Percentiles rank a stretch among this genome's conserved stretches.
Conservation (phyloP, 139 green algal genomes). For the Desmodesmus armatus region DNA sequence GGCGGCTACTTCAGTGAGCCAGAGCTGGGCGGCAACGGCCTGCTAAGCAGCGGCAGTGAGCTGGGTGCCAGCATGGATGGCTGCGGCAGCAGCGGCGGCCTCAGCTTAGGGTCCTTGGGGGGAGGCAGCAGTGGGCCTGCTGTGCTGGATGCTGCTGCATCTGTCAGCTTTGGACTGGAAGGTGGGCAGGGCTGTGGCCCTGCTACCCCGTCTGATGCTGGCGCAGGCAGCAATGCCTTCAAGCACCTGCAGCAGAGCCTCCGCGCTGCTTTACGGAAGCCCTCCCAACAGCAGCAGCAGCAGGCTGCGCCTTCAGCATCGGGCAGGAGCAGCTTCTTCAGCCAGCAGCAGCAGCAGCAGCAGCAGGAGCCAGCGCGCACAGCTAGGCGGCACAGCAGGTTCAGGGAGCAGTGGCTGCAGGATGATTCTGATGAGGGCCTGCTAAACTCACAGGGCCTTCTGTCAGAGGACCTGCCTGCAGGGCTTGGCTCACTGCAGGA, state of each 20-base stretch:
- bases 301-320: neutral
- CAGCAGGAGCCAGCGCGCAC: neutral
- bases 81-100: no score
- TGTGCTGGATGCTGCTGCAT: no score
- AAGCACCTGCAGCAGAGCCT: no score
- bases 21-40: neutral
- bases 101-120: neutral
- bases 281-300: constrained; percentile 8
- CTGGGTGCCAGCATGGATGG: neutral
- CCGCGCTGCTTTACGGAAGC: no score
- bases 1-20: no score
- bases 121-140: neutral
- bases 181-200: no score
- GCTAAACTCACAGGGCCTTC: neutral
- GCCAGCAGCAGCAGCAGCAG: neutral
- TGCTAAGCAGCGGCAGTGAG: neutral
- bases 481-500: neutral
- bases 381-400: neutral
- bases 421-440: neutral
- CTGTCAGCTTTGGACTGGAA: no score
- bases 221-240: no score
- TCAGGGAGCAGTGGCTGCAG: neutral
- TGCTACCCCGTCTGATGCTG: no score
- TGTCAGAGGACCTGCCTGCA: neutral
- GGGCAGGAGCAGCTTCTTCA: neutral